These are phyloP conservation scores for Garcileccinum viscosum DNA, from an alignment of 1,284 basidiomycete species.

Conservation along the genomic window DNA sequence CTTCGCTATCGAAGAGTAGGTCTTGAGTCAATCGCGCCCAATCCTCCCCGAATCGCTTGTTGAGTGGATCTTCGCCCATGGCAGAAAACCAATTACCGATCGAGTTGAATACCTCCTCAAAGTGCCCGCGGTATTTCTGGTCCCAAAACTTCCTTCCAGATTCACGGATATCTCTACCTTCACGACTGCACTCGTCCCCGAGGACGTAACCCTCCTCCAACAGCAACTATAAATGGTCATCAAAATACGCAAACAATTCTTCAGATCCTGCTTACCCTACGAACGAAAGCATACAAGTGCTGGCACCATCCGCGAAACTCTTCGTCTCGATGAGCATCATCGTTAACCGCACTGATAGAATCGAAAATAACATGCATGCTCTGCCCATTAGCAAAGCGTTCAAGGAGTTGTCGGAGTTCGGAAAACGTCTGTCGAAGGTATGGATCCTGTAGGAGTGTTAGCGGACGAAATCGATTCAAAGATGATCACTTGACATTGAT, in stretches of 20 bases:
- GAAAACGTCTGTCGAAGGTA: conserved; percentile 61
- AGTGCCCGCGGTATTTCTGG: conserved; percentile 85
- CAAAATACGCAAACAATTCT: neutral
- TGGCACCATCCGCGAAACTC: conserved; percentile 83
- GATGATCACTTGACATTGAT: conserved; percentile 26
- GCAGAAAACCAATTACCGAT: conserved; percentile 81
- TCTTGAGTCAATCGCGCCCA: conserved; percentile 86
- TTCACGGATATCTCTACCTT: conserved; percentile 69
- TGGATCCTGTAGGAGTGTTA: conserved; percentile 50
- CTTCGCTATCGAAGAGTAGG: conserved; percentile 78
- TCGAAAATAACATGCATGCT: conserved; percentile 74
- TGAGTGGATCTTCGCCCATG: conserved; percentile 86
- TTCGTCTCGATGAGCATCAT: conserved; percentile 79
- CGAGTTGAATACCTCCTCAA: conserved; percentile 80
- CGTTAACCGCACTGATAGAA: conserved; percentile 76
- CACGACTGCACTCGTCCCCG: conserved; percentile 73
- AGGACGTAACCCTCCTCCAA: conserved; percentile 91
- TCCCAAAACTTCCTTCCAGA: conserved; percentile 81
- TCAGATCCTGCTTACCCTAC: conserved; percentile 53
- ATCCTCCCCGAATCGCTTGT: conserved; percentile 82
- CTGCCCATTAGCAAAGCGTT: conserved; percentile 87
- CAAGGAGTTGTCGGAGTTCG: conserved; percentile 83
- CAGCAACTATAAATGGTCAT: conserved; percentile 54
- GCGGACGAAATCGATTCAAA: neutral
- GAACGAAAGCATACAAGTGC: conserved; percentile 68